Evolutionary conservation across 2,329 filamentous ascomycete species (phyloP).

Genomic region (Pyricularia sp.): DNA sequence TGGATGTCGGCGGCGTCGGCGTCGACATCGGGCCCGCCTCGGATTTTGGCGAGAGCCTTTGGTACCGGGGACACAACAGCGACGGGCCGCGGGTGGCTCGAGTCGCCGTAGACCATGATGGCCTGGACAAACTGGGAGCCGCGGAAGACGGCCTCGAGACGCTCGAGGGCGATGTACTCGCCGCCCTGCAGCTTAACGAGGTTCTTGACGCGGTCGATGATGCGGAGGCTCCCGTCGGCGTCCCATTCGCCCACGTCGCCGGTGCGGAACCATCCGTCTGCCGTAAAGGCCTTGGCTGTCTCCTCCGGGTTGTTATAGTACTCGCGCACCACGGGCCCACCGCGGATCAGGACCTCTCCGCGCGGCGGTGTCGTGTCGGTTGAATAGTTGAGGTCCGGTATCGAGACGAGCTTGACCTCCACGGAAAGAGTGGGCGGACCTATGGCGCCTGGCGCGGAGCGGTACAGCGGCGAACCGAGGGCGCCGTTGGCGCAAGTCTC

Average conservation of each 20-base stretch:
- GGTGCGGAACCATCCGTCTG: conserved; percentile 94
- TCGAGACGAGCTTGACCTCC: conserved; percentile 87
- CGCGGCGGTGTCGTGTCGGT: conserved; percentile 68
- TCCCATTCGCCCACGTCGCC: conserved; percentile 93
- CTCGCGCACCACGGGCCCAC: conserved; percentile 60
- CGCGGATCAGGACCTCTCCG: conserved; percentile 87
- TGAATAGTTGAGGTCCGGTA: conserved; percentile 79
- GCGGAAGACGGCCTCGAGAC: conserved; percentile 86
- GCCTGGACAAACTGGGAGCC: conserved; percentile 70
- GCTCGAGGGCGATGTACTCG: conserved; percentile 95
- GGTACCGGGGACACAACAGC: conserved; percentile 69
- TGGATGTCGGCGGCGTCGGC: conserved; percentile 35
- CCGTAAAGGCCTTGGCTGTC: conserved; percentile 65
- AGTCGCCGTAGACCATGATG: conserved; percentile 77
- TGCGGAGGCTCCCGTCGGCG: conserved; percentile 64
- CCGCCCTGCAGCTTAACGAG: conserved; percentile 91
- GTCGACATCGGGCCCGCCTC: conserved; percentile 22
- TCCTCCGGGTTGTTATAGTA: conserved; percentile 86
- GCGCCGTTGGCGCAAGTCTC: conserved; percentile 82
- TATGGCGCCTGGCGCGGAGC: conserved; percentile 70
- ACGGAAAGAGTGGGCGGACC: conserved; percentile 69
- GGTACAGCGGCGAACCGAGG: conserved; percentile 73
- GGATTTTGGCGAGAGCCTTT: conserved; percentile 47
- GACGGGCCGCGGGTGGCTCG: conserved; percentile 66
- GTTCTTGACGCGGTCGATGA: conserved; percentile 98